Base-by-base conservation (phyloP, 139 green algal species). In the Picochlorum sp. region DNA sequence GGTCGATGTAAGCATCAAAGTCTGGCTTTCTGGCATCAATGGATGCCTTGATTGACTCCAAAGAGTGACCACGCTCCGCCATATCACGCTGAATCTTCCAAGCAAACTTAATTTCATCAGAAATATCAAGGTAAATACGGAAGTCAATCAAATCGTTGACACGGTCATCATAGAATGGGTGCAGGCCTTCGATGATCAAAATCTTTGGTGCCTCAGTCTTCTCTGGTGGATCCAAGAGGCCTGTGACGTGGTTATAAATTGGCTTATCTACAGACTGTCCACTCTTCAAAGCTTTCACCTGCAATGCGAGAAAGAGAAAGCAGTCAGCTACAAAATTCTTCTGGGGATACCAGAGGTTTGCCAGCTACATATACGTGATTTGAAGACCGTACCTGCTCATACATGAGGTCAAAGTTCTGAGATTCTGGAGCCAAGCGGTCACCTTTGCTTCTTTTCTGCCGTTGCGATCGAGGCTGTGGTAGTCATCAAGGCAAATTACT, bases 41-140 rank as follows among this genome's bases (percentile, higher is more conserved):
- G 63, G 84, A 95, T 58, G 88, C 84, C 65, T 99, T 97, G 86
- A 99, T 99, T 73, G 74, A 88, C 83, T 99, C 92, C 69, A 97
- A 76, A 66, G 76, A 90, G 91, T 99, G 94, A 61, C 94, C 94
- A 51, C 94, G 85, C 90, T 99, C 94, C 16, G 89, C 89, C 91
- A 97, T 98, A 82, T 99, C 94, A 63, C 94, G 86, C 92, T 98
- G 88, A 65, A 97, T 92, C 92, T 98, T 98, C 94, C 94, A 99
- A 21, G 94, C 92, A 61, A 98, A 98, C 88, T 99, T 99, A 67
- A 96, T 89, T 47, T 98, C 94, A 74, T 98, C 91, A 52, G 77
- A 91, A 81, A 99, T 98, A 80, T 99, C 94, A 55, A 99, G 83
- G 83, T 99, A 99, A 79, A 98, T 94, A 74, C 87, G 92, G 91